These are phyloP conservation scores for Rhodotorula paludigena DNA, from an alignment of 768 basidiomycete genomes.

Conservation along the genomic window DNA sequence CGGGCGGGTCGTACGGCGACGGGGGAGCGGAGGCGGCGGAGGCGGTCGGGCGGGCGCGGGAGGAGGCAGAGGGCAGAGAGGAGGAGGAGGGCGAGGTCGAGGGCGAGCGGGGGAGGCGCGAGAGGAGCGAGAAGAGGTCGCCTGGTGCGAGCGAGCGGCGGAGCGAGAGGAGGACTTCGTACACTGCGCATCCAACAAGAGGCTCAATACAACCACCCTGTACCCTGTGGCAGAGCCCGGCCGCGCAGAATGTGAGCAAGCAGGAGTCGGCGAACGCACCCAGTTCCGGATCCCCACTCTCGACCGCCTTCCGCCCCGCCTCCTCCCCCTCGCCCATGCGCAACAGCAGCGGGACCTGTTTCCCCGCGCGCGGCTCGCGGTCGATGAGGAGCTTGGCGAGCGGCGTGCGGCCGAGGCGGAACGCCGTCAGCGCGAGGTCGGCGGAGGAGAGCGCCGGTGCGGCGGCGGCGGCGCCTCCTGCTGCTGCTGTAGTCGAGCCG, in stretches of 20 bases:
- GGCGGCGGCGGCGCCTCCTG: neutral
- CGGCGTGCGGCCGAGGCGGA: conserved; percentile 74
- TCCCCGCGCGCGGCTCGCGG: conserved; percentile 76
- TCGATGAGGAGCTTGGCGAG: conserved; percentile 85
- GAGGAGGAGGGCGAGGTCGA: neutral
- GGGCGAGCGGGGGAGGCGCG: conserved; percentile 47
- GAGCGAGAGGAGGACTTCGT: conserved; percentile 84
- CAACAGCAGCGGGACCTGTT: conserved; percentile 87
- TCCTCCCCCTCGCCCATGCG: conserved; percentile 90
- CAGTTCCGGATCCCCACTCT: conserved; percentile 91
- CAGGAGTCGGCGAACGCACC: conserved; percentile 53
- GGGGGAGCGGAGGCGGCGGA: neutral
- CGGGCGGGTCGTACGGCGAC: neutral
- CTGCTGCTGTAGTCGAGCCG: neutral
- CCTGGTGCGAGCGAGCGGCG: conserved; percentile 77
- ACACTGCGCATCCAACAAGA: conserved; percentile 58
- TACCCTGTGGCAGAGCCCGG: neutral
- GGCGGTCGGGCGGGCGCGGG: too few species aligned
- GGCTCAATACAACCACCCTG: too few species aligned
- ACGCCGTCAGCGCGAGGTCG: conserved; percentile 87
- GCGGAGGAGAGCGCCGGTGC: conserved; percentile 67
- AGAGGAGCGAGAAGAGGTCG: conserved; percentile 87
- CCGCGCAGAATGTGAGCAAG: neutral
- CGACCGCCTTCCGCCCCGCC: conserved; percentile 81
- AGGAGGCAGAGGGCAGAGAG: neutral